These are phyloP conservation scores for Termitomyces sp. DNA, from an alignment of 768 basidiomycete genomes.

Conservation along the genomic window DNA sequence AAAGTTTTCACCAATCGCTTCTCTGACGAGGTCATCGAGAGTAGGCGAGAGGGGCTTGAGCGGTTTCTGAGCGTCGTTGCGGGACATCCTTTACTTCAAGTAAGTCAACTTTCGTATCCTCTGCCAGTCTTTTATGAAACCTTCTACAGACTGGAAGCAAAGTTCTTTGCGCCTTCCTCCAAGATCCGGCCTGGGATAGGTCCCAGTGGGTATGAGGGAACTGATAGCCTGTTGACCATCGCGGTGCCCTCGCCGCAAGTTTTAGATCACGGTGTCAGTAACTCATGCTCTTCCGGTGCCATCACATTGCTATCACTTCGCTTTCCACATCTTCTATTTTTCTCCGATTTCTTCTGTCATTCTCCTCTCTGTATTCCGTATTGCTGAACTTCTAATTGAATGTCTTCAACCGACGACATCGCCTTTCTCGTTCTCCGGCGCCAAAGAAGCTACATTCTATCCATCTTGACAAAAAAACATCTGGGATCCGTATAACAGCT, in stretches of 20 bases:
- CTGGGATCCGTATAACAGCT: too few relatives aligned
- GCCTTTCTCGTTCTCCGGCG: neutral
- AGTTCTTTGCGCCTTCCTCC: slow-evolving; percentile 91
- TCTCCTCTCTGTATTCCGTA: neutral
- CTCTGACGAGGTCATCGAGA: slow-evolving; percentile 96
- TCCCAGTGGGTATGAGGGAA: slow-evolving; percentile 62
- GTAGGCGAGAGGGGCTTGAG: slow-evolving; percentile 88
- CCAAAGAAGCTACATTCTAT: neutral
- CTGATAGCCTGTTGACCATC: too few relatives aligned
- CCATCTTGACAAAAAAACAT: too few relatives aligned
- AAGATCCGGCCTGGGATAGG: slow-evolving; percentile 92
- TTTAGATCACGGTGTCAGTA: neutral
- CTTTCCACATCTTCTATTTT: neutral
- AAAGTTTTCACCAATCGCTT: slow-evolving; percentile 99
- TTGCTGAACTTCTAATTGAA: neutral
- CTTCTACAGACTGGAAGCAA: slow-evolving; percentile 83
- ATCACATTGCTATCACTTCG: neutral
- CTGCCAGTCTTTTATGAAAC: neutral
- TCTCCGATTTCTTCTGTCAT: too few relatives aligned
- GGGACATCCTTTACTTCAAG: slow-evolving; percentile 95
- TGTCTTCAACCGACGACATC: neutral
- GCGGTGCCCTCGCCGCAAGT: too few relatives aligned
- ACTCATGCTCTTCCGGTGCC: neutral
- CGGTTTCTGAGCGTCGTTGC: slow-evolving; percentile 95
- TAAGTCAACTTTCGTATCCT: slow-evolving; percentile 27